Base-by-base conservation (phyloP, 805 yeast genomes). In the Candida caryicola region DNA sequence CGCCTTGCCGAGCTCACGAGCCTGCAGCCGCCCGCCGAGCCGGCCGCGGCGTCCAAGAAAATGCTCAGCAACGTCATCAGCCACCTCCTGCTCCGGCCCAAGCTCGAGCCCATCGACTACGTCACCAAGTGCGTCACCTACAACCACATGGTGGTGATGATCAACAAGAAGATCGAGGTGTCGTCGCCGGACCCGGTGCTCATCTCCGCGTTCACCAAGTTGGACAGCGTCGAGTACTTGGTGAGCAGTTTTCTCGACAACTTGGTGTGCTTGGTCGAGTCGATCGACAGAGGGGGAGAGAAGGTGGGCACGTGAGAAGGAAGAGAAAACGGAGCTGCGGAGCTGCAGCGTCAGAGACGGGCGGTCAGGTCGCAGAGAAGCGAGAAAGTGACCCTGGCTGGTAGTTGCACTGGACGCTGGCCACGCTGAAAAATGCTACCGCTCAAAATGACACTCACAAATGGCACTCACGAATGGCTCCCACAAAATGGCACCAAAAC, bases 111-210 rank as follows among this genome's bases (percentile, higher is more conserved):
- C 16, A 60, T 67, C 33, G 80, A 76, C 47, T 57, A 75, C 53
- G 64, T 83, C 34, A 79, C 82, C 13, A 72, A 82, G 43, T 77
- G 85, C 39, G 40, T 44, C 17, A 44, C 89, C 0, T 82, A 74
- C 54, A 63, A 74, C 41, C 64, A 67, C 29, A 67, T 63, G 46
- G 87, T 82, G 31, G 89, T 82, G 17, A 77, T 78, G 51, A 79
- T 82, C 17, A 61, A 65, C 43, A 81, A 76, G 42, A 79, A 77
- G 40, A 61, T 80, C 16, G 79, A 77, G 41, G 79, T 81, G 3
- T 71, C 78, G 18, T 74, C 82, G 3, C 80, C 84, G 17, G 91
- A 84, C 50, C 90, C 90, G 2, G 69, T 77, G 6, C 55, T 84
- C 37, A 65, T 82, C 27, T 76, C 83, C 34, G 73, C 81, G 1